These are phyloP conservation scores for Lactarius quietus DNA, from an alignment of 768 basidiomycete genomes.

Conservation along the genomic window DNA sequence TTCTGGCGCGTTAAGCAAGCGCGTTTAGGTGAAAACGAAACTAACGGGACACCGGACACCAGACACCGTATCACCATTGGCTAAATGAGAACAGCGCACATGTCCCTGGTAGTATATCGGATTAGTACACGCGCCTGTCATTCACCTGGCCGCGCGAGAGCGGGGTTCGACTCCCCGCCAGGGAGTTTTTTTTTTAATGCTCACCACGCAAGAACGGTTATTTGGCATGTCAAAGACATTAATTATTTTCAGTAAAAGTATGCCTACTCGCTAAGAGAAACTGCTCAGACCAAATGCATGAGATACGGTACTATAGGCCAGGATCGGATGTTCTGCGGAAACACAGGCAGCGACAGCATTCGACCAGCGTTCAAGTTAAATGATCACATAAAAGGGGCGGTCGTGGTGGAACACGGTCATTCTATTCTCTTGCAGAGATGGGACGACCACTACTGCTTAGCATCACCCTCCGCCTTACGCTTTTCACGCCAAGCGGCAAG, in stretches of 20 bases:
- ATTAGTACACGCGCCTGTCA: conserved; percentile 28
- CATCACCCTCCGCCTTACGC: background rate
- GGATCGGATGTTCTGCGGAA: background rate
- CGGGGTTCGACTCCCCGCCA: conserved; percentile 38
- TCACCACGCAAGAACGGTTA: too few species aligned
- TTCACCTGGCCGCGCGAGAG: conserved; percentile 30
- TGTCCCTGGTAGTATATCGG: conserved; percentile 28
- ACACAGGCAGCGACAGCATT: background rate
- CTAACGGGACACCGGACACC: too few species aligned
- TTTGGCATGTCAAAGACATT: background rate
- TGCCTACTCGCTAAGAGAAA: background rate
- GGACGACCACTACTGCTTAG: background rate
- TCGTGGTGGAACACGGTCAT: background rate
- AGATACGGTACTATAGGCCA: background rate
- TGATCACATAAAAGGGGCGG: background rate
- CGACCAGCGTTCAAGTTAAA: too few species aligned
- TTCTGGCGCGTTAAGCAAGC: conserved; percentile 10
- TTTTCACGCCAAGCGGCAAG: conserved; percentile 11
- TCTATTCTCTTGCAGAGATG: background rate
- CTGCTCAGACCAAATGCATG: background rate
- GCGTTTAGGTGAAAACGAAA: background rate
- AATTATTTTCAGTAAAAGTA: background rate
- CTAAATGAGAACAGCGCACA: background rate
- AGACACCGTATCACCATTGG: background rate
- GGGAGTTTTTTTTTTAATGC: conserved; percentile 20